Evolutionary conservation across 176 grass and related monocot genomes (phyloP).

Genomic region (Aechmea fasciata): DNA sequence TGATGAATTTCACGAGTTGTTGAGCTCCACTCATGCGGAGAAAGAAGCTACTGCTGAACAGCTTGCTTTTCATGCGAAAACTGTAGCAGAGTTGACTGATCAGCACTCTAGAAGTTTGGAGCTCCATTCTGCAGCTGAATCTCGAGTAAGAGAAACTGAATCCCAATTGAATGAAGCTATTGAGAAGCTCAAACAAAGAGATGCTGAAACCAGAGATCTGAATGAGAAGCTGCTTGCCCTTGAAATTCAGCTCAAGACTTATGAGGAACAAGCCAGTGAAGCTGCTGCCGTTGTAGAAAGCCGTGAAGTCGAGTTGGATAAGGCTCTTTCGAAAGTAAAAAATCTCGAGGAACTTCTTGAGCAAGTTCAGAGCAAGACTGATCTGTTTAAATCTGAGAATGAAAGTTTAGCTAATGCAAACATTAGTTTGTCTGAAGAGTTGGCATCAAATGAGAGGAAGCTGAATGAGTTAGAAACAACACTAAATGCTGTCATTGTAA

Average conservation of each 20-base stretch:
- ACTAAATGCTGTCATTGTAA: conserved; percentile 33
- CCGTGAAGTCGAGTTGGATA: conserved; percentile 35
- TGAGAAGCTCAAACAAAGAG: conserved; percentile 9
- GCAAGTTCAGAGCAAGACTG: conserved; percentile 36
- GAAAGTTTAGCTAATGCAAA: conserved; percentile 51
- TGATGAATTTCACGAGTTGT: conserved; percentile 46
- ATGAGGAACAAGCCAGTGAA: conserved; percentile 58
- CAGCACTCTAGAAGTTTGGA: conserved; percentile 17
- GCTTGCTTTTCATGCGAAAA: conserved; percentile 12
- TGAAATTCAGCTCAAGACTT: conserved; percentile 60
- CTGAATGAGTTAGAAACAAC: conserved; percentile 56
- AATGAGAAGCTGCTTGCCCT: conserved; percentile 42
- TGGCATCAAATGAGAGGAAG: conserved; percentile 49
- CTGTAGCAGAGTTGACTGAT: conserved; percentile 7
- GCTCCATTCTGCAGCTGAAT: conserved; percentile 12
- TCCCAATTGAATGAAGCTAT: conserved; percentile 13
- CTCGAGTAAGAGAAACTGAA: conserved; percentile 10
- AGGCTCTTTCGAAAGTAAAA: conserved; percentile 30
- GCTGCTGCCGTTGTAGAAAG: conserved; percentile 39
- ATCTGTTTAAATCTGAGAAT: conserved; percentile 37
- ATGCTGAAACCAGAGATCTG: conserved; percentile 13
- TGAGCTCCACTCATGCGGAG: conserved; percentile 34
- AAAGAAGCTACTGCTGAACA: conserved; percentile 17
- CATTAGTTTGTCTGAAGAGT: conserved; percentile 41
- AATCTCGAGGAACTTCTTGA: conserved; percentile 37